phyloP scores from a whole-genome alignment of 73 alveolate species.

The Durusdinium trenchii region DNA sequence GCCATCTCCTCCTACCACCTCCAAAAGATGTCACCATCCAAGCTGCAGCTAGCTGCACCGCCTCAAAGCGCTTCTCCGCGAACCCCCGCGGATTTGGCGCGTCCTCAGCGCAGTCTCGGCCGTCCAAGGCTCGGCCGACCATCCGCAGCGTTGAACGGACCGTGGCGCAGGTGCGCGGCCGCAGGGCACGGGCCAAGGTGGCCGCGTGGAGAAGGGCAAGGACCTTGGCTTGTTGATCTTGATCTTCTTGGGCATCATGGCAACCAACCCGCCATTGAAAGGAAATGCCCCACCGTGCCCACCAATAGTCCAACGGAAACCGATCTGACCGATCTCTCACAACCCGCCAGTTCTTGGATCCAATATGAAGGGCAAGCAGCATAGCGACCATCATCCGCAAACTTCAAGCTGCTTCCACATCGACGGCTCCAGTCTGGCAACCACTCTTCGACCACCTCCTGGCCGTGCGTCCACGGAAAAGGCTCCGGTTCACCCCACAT shows the following conservation, averaged over 20 bases:
- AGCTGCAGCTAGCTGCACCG: neutral
- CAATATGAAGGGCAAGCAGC: neutral
- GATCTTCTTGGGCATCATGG: neutral
- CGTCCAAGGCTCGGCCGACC: constrained; percentile 42
- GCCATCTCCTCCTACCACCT: neutral
- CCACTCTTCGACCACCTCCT: too few species aligned
- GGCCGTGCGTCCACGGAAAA: too few species aligned
- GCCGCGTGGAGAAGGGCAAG: constrained; percentile 51
- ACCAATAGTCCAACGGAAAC: neutral
- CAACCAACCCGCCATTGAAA: neutral
- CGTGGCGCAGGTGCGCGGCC: neutral
- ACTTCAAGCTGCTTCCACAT: neutral
- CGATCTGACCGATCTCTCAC: neutral
- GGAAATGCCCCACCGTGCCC: neutral
- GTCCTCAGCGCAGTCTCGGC: neutral
- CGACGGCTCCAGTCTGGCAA: too few species aligned
- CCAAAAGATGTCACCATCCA: neutral
- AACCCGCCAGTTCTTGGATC: neutral
- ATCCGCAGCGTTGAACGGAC: neutral
- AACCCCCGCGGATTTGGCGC: neutral
- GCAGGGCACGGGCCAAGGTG: neutral
- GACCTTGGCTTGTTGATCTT: neutral
- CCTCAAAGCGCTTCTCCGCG: neutral
- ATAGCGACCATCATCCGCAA: constrained; percentile 18
- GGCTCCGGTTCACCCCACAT: too few species aligned